Evolutionary conservation across 2,329 filamentous ascomycete species (phyloP).

Genomic region (Penicillium sp.): DNA sequence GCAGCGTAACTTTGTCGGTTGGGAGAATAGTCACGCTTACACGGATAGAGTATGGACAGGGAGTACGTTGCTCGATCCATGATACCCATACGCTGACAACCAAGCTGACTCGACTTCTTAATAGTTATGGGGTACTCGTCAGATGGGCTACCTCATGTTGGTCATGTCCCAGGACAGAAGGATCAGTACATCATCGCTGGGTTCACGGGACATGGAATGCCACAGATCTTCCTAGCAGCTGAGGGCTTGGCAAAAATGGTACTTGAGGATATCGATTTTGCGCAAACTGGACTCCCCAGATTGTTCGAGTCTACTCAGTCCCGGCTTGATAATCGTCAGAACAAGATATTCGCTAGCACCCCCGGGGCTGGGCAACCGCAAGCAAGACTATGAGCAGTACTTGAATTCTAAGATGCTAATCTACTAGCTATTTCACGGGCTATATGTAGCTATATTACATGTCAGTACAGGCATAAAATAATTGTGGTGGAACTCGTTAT

Average conservation of each 20-base stretch:
- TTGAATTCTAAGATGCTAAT: neutral
- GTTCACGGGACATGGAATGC: conserved; percentile 69
- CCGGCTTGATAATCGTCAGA: conserved; percentile 22
- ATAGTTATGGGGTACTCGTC: conserved; percentile 53
- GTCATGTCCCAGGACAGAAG: conserved; percentile 43
- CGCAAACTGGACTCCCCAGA: conserved; percentile 31
- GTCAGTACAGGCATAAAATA: neutral
- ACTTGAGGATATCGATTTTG: conserved; percentile 23
- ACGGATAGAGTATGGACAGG: conserved; percentile 37
- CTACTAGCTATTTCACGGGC: neutral
- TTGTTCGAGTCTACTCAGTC: conserved; percentile 32
- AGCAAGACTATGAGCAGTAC: neutral
- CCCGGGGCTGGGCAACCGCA: neutral
- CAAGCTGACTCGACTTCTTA: neutral
- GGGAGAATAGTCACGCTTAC: conserved; percentile 35
- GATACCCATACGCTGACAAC: neutral
- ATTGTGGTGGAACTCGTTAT: no score
- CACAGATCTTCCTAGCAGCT: conserved; percentile 59
- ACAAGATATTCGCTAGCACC: conserved; percentile 15
- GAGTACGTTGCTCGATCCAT: conserved; percentile 24
- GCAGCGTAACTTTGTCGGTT: conserved; percentile 38
- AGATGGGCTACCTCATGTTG: conserved; percentile 55
- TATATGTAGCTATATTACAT: neutral
- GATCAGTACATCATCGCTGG: conserved; percentile 57
- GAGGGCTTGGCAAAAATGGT: conserved; percentile 59